Base-by-base conservation (phyloP, 495 filamentous ascomycete genomes). In the Talaromyces adpressus region DNA sequence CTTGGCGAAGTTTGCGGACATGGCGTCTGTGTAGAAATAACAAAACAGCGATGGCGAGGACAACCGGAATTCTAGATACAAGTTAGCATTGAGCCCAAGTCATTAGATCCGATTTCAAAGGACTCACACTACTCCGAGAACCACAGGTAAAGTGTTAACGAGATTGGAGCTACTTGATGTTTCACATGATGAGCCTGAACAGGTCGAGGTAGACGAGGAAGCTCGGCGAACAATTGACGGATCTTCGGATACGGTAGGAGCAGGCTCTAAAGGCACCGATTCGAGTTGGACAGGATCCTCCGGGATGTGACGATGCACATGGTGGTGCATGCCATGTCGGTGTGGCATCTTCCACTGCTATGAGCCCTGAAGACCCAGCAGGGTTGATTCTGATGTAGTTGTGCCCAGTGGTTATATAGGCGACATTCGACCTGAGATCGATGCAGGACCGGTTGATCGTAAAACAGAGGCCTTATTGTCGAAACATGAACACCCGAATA, bases 91-190 rank as follows among this genome's bases (percentile, higher is more conserved):
- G 18, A 22, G 2, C 9, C 11, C n/a, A 29, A 56, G 52, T 11
- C 41, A 7, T 18, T n/a, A 30, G 18, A 27, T 29, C 14, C 25
- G 1, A 20, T 2, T 47, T 64, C 22, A 62, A 34, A 59, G 47
- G 2, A 88, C 92, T 80, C 86, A 97, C 92, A 87, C 85, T 65
- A 91, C 85, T 72, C 88, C 91, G 12, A 96, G 79, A 32, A 87
- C 83, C 62, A 98, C 91, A 1, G 93, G 85, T 53, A 96, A 69
- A 2, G 87, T 90, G 59, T 85, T 79, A n/a, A 78, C 86, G 12
- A 77, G 78, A 18, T 78, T 70, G 3, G 79, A 72, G 59, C 84
- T 83, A 2, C 81, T 81, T 3, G 86, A 81, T 66, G 83, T 84
- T 64, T 86, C 82, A 65, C 84, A 85, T 14, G 45, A 41, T 22